Evolutionary conservation across 1,139 yeast genomes (phyloP).

Genomic region (Zygosaccharomyces pseudobailii): DNA sequence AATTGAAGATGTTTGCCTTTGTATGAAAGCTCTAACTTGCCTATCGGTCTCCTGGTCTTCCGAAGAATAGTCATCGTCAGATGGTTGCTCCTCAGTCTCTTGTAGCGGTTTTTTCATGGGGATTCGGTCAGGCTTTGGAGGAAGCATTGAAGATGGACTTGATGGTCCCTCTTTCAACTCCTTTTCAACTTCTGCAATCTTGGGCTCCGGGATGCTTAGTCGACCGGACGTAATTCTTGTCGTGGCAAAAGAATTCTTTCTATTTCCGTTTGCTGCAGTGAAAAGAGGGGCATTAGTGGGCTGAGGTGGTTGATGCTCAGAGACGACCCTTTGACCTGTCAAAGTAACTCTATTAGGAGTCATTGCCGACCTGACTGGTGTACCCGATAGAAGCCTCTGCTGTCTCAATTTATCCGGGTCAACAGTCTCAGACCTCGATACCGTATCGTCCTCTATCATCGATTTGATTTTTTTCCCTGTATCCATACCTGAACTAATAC

Average conservation of each 20-base stretch:
- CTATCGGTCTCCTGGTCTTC: conserved; percentile 13
- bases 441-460: conserved; percentile 28
- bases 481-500: conserved; percentile 35
- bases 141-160: conserved; percentile 32
- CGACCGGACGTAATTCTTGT: conserved; percentile 64
- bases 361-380: conserved; percentile 26
- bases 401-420: conserved; percentile 36
- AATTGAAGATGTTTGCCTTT: conserved; percentile 26
- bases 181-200: conserved; percentile 37
- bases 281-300: conserved; percentile 12
- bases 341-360: conserved; percentile 34
- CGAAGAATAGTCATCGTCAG: conserved; percentile 16
- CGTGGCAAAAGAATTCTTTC: conserved; percentile 14
- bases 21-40: conserved; percentile 11
- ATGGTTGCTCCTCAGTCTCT: conserved; percentile 5
- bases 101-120: conserved; percentile 35
- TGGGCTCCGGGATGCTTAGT: conserved; percentile 45
- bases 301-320: conserved; percentile 19
- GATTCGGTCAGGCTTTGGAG: conserved; percentile 31
- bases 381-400: conserved; percentile 30
- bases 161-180: conserved; percentile 34
- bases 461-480: conserved; percentile 24
- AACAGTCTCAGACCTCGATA: conserved; percentile 35
- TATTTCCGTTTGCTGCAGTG: conserved; percentile 5
- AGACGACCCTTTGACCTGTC: conserved; percentile 32